These are phyloP conservation scores for Aspergillus aculeatinus DNA, from an alignment of 2,329 filamentous ascomycete species.

Conservation along the genomic window DNA sequence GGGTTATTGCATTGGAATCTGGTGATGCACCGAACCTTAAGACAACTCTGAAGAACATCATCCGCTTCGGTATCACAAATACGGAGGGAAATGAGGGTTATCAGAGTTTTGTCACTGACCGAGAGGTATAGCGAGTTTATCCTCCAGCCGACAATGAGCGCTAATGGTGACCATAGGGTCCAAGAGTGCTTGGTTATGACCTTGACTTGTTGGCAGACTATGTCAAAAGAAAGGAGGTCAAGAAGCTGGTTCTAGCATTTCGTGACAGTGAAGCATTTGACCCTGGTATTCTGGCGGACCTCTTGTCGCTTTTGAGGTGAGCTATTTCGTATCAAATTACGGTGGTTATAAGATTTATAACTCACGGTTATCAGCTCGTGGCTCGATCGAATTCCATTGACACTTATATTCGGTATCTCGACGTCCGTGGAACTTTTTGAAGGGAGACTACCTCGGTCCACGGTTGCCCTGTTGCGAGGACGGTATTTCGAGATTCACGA, in stretches of 20 bases:
- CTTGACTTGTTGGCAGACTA: slow-evolving; percentile 47
- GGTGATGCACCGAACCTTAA: slow-evolving; percentile 48
- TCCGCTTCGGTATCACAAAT: slow-evolving; percentile 41
- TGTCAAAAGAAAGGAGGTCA: slow-evolving; percentile 36
- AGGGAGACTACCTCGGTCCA: slow-evolving; percentile 54
- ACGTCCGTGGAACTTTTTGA: slow-evolving; percentile 64
- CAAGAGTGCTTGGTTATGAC: slow-evolving; percentile 47
- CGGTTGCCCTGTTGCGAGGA: slow-evolving; percentile 54
- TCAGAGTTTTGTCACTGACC: slow-evolving; percentile 39
- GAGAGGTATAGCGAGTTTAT: slow-evolving; percentile 32
- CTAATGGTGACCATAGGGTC: slow-evolving; percentile 29
- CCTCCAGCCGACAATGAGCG: neutral
- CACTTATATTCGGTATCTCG: slow-evolving; percentile 60
- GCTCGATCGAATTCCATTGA: slow-evolving; percentile 61
- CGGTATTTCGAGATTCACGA: slow-evolving; percentile 54
- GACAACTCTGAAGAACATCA: slow-evolving; percentile 47
- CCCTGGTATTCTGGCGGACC: slow-evolving; percentile 43
- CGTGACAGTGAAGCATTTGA: slow-evolving; percentile 51
- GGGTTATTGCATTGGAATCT: slow-evolving; percentile 44
- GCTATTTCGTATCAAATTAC: slow-evolving; percentile 4
- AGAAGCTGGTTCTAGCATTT: slow-evolving; percentile 45
- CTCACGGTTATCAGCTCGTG: slow-evolving; percentile 49
- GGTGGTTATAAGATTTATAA: slow-evolving; percentile 21
- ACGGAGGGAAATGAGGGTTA: slow-evolving; percentile 41
- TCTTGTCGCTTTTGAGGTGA: slow-evolving; percentile 50